Conservation (phyloP, 1,284 basidiomycete genomes). For the Naganishia sp. region DNA sequence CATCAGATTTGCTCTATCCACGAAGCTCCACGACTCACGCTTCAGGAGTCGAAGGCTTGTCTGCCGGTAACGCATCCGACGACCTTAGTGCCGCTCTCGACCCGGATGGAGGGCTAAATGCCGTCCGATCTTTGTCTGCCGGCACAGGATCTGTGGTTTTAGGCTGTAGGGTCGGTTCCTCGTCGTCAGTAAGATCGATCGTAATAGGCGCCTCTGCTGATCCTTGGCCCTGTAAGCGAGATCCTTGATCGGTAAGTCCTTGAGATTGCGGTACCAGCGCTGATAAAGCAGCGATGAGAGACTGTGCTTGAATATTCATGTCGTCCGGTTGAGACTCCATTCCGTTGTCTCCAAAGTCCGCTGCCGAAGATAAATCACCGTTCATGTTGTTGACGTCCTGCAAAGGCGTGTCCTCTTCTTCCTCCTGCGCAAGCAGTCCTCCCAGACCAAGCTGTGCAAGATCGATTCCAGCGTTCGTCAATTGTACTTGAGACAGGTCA, state of each 20-base stretch:
- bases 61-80: neutral
- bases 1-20: neutral
- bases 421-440: constrained; percentile 14
- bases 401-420: constrained; percentile 17
- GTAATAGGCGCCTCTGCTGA: constrained; percentile 3
- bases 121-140: neutral
- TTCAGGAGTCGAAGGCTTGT: neutral
- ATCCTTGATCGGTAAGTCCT: neutral
- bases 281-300: constrained; percentile 21
- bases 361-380: neutral
- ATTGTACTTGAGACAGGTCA: constrained; percentile 8
- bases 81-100: no score
- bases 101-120: neutral
- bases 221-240: neutral
- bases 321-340: constrained; percentile 19
- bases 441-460: constrained; percentile 14
- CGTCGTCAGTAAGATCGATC: constrained; percentile 23
- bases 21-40: neutral
- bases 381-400: neutral
- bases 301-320: constrained; percentile 27
- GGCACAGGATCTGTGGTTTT: neutral
- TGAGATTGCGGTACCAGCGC: constrained; percentile 21
- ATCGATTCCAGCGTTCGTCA: constrained; percentile 14
- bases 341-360: constrained; percentile 6
- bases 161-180: neutral